These are phyloP conservation scores for Coemansia sp. DNA, from an alignment of 192 early-diverging fungal genomes.

Conservation along the genomic window DNA sequence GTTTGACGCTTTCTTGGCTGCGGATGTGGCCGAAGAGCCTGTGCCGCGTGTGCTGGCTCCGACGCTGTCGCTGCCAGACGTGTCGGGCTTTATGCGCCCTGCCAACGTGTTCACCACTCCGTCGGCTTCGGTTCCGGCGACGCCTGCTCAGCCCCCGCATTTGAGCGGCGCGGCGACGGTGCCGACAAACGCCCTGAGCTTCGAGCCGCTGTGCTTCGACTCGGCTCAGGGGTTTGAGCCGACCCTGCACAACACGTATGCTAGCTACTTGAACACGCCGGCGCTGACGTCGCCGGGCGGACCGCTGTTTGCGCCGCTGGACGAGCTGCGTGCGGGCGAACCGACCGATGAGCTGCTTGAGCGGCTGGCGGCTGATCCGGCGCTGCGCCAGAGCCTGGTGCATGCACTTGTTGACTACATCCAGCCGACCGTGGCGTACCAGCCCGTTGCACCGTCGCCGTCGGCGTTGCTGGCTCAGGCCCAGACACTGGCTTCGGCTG, in stretches of 20 bases:
- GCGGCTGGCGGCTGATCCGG: conserved; percentile 35
- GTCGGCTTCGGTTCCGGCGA: conserved; percentile 26
- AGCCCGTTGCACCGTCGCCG: conserved; percentile 10
- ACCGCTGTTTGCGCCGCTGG: conserved; percentile 51
- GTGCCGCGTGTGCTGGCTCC: background rate
- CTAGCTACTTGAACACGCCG: conserved; percentile 44
- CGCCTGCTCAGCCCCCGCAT: conserved; percentile 14
- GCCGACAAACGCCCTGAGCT: conserved; percentile 19
- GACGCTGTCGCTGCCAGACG: conserved; percentile 22
- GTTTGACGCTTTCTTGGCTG: conserved; percentile 15
- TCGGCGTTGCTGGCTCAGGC: conserved; percentile 16
- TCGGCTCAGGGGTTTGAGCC: conserved; percentile 15
- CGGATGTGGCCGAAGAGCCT: conserved; percentile 10
- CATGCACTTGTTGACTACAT: conserved; percentile 51
- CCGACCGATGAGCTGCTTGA: conserved; percentile 18
- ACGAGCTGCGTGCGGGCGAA: conserved; percentile 33
- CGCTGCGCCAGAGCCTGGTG: conserved; percentile 40
- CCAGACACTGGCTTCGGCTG: conserved; percentile 2
- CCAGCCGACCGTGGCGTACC: conserved; percentile 36
- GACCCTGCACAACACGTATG: conserved; percentile 35
- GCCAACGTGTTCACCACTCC: conserved; percentile 27
- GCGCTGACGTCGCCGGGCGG: conserved; percentile 11
- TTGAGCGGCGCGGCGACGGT: conserved; percentile 6
- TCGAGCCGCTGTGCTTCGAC: conserved; percentile 13
- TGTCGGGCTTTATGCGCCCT: conserved; percentile 9